Evolutionary conservation across 148 eudicot genomes (phyloP), one percentile per base, ranked within the genome.

Genomic region (Rhododendron williamsianum): DNA sequence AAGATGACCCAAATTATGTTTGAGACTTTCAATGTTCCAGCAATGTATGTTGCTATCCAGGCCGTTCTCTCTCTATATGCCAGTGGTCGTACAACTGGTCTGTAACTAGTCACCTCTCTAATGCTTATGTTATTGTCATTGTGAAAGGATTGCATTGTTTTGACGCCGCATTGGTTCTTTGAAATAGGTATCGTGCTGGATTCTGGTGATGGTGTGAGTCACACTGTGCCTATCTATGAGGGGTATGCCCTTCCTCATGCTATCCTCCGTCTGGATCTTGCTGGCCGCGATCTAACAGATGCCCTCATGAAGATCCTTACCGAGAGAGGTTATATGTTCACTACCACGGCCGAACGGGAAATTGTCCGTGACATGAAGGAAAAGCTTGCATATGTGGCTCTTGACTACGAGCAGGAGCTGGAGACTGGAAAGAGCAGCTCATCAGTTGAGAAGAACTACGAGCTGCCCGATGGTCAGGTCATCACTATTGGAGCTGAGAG

Each of bases 241-340:
- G 90, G 90, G 1, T 86, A 84, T 69, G 86, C 90, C 16, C 90
- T 89, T 63, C 90, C 90, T 23, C 90, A 89, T 84, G 90, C 90
- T 3, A 86, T 89, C 43, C 81, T 86, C 49, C 86, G 87, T 16
- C 72, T 86, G 36, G 85, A 84, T 41, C 85, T 86, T 81, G 90
- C 90, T 60, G 90, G 88, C 9, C 88, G 86, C 27, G 88, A 86
- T 45, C 85, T 89, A 2, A 86, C 87, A 49, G 87, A 86, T 54
- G 77, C 87, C 72, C 84, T 87, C 72, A 81, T 87, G 86, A 87
- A 87, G 84, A 87, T 89, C 76, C 86, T 89, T 21, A 86, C 88
- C 9, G 90, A 89, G 58, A 89, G 90, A 76, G 90, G 88, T 84
- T 86, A 89, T 85, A 81, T 84, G 86, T 88, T 88, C 73, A 88